These are phyloP conservation scores for Scheffersomyces illinoinensis DNA, from an alignment of 1,139 yeast genomes.

Conservation along the genomic window DNA sequence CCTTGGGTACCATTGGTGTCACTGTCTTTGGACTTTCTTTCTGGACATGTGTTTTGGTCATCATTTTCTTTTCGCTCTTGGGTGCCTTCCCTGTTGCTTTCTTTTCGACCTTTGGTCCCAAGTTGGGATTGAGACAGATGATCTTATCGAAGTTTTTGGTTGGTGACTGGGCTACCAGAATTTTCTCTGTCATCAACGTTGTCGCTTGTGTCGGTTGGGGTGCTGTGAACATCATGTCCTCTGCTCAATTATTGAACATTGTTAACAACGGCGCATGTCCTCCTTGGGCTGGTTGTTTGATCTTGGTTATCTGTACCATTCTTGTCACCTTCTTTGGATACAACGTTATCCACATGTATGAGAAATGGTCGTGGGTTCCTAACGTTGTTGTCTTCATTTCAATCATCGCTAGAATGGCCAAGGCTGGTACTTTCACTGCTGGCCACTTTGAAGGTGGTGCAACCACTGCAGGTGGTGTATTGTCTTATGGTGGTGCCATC, in stretches of 20 bases:
- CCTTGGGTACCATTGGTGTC: constrained; percentile 81
- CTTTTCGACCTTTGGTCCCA: constrained; percentile 81
- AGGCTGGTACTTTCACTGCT: constrained; percentile 57
- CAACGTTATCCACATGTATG: constrained; percentile 76
- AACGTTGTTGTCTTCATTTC: constrained; percentile 70
- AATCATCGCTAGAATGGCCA: constrained; percentile 74
- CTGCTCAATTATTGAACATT: constrained; percentile 81
- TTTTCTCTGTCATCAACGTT: constrained; percentile 75
- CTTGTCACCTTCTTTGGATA: constrained; percentile 85
- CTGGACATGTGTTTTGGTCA: constrained; percentile 63
- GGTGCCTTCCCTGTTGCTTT: constrained; percentile 82
- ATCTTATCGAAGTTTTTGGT: constrained; percentile 73
- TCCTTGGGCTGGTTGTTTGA: constrained; percentile 87
- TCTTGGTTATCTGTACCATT: constrained; percentile 68
- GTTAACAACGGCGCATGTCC: constrained; percentile 74
- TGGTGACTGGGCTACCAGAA: constrained; percentile 74
- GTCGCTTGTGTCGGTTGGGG: constrained; percentile 96
- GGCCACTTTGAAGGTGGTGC: constrained; percentile 50
- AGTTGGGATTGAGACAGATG: constrained; percentile 88
- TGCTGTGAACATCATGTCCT: constrained; percentile 86
- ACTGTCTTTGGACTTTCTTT: constrained; percentile 56
- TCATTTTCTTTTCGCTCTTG: constrained; percentile 69
- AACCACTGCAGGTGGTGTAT: constrained; percentile 71
- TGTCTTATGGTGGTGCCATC: constrained; percentile 82
- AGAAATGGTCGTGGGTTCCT: constrained; percentile 89